A percentile compares a stretch with the other conserved stretches of the same genome.
phyloP scores from a whole-genome alignment of 768 basidiomycete species.

The Suillus occidentalis region DNA sequence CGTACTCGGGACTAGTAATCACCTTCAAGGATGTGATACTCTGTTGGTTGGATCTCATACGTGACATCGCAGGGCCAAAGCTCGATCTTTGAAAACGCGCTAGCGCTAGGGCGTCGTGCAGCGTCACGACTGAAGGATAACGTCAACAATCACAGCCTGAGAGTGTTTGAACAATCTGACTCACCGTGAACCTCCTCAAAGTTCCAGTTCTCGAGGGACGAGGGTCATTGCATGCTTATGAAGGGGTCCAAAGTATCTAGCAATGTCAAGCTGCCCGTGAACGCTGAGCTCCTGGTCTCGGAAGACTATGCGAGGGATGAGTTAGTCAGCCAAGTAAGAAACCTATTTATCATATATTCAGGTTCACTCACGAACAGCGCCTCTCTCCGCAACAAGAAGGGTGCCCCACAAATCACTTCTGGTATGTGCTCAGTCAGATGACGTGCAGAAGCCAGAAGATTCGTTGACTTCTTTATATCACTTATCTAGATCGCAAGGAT shows the following conservation, averaged over 20 bases:
- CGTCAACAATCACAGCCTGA: conserved; percentile 12
- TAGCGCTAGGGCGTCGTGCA: conserved; percentile 58
- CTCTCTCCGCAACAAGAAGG: conserved; percentile 70
- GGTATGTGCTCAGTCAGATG: no score
- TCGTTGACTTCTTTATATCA: no score
- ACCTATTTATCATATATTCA: background rate
- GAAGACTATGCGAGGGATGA: conserved; percentile 49
- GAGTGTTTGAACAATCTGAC: conserved; percentile 20
- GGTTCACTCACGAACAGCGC: conserved; percentile 63
- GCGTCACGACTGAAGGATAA: conserved; percentile 53
- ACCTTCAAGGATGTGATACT: conserved; percentile 75
- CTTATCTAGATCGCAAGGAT: no score
- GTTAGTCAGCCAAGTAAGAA: background rate
- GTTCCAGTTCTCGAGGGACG: conserved; percentile 64
- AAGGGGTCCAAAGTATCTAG: conserved; percentile 67
- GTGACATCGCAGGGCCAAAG: conserved; percentile 62
- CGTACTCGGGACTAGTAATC: conserved; percentile 65
- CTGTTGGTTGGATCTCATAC: conserved; percentile 80
- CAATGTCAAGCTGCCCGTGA: conserved; percentile 70
- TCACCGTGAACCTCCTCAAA: conserved; percentile 68
- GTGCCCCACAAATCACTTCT: conserved; percentile 36
- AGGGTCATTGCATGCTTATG: conserved; percentile 85
- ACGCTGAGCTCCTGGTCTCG: conserved; percentile 72
- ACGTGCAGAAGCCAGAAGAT: no score
- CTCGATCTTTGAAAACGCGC: conserved; percentile 49